Base-by-base conservation (phyloP, 768 basidiomycete genomes). In the Rhodosporidiobolus odoratus region DNA sequence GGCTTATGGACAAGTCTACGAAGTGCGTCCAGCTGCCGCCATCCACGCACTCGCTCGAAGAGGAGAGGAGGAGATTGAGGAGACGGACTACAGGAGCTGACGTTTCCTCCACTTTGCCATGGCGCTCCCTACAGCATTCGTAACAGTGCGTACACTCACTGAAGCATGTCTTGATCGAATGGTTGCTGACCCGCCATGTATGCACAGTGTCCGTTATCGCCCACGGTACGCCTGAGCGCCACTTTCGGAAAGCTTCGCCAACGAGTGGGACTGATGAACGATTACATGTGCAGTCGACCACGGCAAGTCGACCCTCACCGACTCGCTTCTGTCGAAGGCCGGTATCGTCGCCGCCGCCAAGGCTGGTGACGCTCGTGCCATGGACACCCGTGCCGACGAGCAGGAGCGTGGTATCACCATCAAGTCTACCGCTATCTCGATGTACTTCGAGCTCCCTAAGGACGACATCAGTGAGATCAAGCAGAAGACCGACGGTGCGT, bases 401-500 rank as follows among this genome's bases (percentile, higher is more conserved):
- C 97, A 95, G 80, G 95, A 98, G 81, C 93, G 95, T 82, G 96
- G 96, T 84, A 98, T 99, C 79, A 98, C 96, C 62, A 98, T 99
- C 83, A 99, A 99, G 84, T 98, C 94, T 54, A 98, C 95, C 40
- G 96, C 94, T 78, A 96, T 99, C 80, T 96, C 95, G 68, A 98
- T 98, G 95, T 98, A 97, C 83, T 99, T 99, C 80, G 88, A 92
- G 83, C 86, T 99, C 78, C 81, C 85, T 80, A 91, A 95, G 85
- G 94, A 95, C 17, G 92, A 97, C 68, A 78, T 96, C 38, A 75
- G 80, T 16, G 83, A 87, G 65, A 89, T 99, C 81, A 89, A 90
- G 81, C 95, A 99, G 84, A 92, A 97, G 84, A 96, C 93, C 52
- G 86, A 87, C 0, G 92, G 93, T 90, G 76, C 68, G 85, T 80